Evolutionary conservation across 2,329 filamentous ascomycete species (phyloP), one percentile per base, ranked within the genome.

Genomic region (Ampelomyces quisqualis): DNA sequence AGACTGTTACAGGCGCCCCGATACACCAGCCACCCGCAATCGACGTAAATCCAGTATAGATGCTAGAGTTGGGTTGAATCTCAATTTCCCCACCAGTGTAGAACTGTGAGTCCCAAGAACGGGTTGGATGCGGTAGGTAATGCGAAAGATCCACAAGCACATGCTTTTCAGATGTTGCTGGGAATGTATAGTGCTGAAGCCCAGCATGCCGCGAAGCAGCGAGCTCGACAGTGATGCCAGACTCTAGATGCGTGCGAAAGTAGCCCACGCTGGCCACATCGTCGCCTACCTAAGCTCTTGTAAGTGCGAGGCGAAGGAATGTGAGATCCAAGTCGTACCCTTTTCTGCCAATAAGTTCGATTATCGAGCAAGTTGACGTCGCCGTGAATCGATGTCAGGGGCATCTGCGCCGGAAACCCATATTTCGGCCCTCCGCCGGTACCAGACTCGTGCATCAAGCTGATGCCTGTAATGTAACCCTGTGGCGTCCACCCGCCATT

Each of bases 91-190:
- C 64, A 6, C 65, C 62, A 3, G 58, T 56, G 21, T 66, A 68
- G 38, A 68, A 67, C 22, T 68, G 65, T 1, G 62, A 60, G 26
- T 68, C 65, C 62, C 63, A 68, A 0, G 62, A 52, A 2, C 65
- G 53, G 5, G 53, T 64, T 5, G 53, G 53, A 34, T 66, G 53
- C 3, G 65, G 65, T 5, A 68, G 35, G 26, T 67, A 68, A 49
- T 79, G 78, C 30, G 76, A 73, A 8, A 74, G 57, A 43, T 77
- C 75, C 0, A 76, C 68, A 2, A 77, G 49, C 5, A 77, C 52
- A 20, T 75, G 70, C 9, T 65, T 69, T 4, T 68, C 66, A 2
- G 66, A 45, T n/a, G 41, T 26, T 17, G 51, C 38, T 1, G 74
- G 71, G 21, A 58, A 70, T 0, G 56, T 64, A 43, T 71, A 71